Conservation (phyloP, 805 yeast genomes). For the Brettanomyces custersianus region DNA sequence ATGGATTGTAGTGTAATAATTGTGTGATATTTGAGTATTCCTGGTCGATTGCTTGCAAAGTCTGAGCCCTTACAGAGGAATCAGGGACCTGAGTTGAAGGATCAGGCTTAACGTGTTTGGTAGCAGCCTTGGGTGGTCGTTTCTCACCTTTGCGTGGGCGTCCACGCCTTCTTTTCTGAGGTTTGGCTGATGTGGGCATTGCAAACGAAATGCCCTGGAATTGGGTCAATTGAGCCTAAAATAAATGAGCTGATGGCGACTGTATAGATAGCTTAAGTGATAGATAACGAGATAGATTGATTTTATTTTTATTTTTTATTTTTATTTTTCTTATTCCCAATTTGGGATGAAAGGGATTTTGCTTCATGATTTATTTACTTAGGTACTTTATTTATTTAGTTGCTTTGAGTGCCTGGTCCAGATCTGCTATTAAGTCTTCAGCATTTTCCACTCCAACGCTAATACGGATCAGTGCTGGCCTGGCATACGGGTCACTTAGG, state of each 20-base stretch:
- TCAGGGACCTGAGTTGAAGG: not conserved
- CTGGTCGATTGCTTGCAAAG: not conserved
- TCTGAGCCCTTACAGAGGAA: too few relatives aligned
- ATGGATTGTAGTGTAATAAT: slow-evolving; percentile 2
- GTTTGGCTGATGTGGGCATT: too few relatives aligned
- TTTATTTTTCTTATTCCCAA: too few relatives aligned
- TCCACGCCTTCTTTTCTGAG: not conserved
- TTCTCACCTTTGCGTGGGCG: not conserved
- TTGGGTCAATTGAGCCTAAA: too few relatives aligned
- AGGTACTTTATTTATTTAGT: not conserved
- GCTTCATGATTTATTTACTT: too few relatives aligned
- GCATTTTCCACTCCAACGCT: slow-evolving; percentile 76
- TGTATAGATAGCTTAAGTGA: too few relatives aligned
- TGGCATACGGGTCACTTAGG: slow-evolving; percentile 51
- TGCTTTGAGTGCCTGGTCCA: slow-evolving; percentile 42
- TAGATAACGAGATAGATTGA: too few relatives aligned
- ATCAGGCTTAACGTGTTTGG: not conserved
- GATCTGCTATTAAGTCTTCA: slow-evolving; percentile 68
- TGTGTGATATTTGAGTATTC: not conserved
- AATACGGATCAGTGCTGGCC: slow-evolving; percentile 54
- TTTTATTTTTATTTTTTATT: too few relatives aligned
- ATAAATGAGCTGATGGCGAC: too few relatives aligned
- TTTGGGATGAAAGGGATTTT: too few relatives aligned
- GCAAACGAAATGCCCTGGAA: too few relatives aligned
- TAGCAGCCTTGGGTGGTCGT: not conserved